Percentiles rank a stretch among this genome's conserved stretches.
Conservation (phyloP, 2,329 filamentous ascomycete species). For the Colletotrichum incanum region DNA sequence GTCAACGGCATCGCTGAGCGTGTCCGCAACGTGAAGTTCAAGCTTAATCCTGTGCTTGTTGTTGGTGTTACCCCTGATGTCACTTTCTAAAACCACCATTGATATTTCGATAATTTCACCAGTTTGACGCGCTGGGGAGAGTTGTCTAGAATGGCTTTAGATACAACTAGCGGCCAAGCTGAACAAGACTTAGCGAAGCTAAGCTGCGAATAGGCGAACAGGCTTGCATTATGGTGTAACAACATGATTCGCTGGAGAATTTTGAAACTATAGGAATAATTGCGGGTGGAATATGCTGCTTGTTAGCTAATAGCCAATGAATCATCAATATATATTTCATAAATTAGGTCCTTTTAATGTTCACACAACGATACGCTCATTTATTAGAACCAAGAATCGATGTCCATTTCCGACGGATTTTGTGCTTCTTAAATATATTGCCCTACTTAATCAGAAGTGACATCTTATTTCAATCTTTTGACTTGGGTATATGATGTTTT, state of each 20-base stretch:
- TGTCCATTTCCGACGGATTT: too few species aligned
- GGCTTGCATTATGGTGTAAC: background rate
- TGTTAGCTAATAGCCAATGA: background rate
- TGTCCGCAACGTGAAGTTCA: background rate
- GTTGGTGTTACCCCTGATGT: conserved; percentile 9
- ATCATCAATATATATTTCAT: background rate
- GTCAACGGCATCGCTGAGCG: background rate
- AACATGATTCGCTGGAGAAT: background rate
- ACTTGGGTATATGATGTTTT: too few species aligned
- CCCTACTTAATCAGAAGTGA: background rate
- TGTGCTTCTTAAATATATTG: too few species aligned
- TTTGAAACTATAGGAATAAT: background rate
- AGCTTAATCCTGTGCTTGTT: conserved; percentile 5
- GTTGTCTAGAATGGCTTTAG: background rate
- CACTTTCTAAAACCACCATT: background rate
- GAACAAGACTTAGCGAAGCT: background rate
- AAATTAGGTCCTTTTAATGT: background rate
- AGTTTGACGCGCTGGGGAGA: background rate
- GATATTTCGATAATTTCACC: too few species aligned
- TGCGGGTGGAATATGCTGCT: background rate
- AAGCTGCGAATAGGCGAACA: background rate
- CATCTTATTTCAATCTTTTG: too few species aligned
- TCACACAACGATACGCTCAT: too few species aligned
- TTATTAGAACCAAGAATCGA: too few species aligned
- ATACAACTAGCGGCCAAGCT: background rate